These are phyloP conservation scores for Pyrus bretschneideri DNA, from an alignment of 306 rosid species.

Conservation along the genomic window DNA sequence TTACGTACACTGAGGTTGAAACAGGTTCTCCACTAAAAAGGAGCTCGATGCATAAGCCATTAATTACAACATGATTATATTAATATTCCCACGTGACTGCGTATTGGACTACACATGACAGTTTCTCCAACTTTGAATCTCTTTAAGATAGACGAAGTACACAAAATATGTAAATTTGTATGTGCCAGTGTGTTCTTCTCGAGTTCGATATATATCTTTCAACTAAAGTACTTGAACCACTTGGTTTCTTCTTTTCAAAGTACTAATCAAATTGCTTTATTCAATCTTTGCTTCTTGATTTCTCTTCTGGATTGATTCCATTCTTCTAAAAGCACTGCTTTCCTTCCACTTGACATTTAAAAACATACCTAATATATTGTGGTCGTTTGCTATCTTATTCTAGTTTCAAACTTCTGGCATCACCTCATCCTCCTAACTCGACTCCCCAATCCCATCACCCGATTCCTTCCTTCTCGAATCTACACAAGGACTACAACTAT, in stretches of 20 bases:
- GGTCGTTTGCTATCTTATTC: not conserved
- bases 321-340: not conserved
- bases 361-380: not conserved
- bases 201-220: not conserved
- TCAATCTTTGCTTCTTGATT: not conserved
- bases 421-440: no score
- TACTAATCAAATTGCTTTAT: not conserved
- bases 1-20: no score
- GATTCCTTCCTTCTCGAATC: no score
- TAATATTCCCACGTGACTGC: no score
- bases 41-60: no score
- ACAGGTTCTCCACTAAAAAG: no score
- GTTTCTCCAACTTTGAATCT: no score
- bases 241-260: not conserved
- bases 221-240: not conserved
- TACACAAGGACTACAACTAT: no score
- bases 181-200: not conserved
- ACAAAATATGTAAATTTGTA: not conserved
- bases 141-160: no score
- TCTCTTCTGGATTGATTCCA: not conserved
- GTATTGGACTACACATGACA: no score
- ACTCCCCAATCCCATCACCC: no score
- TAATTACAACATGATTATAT: no score
- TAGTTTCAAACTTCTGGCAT: not conserved
- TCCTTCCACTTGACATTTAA: slow-evolving; percentile 16